phyloP scores from a whole-genome alignment of 2,329 filamentous ascomycete species.

The Cordyceps militaris region DNA sequence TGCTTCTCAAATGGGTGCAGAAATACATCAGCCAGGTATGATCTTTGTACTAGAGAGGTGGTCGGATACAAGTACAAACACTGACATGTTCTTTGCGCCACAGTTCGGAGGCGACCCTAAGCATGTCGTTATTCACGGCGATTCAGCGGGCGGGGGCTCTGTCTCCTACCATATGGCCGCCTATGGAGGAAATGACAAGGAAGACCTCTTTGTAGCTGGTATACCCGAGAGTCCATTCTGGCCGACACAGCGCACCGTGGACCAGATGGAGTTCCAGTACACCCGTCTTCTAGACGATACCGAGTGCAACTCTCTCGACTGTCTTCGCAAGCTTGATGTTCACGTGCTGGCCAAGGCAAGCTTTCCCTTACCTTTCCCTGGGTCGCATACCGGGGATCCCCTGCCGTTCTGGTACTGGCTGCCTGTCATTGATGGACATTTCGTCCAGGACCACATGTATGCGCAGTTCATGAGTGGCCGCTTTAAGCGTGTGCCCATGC shows the following conservation, averaged over 20 bases:
- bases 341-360: slow-evolving; percentile 35
- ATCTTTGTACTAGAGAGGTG: background rate
- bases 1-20: slow-evolving; percentile 54
- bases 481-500: slow-evolving; percentile 37
- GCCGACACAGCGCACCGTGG: slow-evolving; percentile 37
- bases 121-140: slow-evolving; percentile 54
- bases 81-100: background rate
- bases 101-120: slow-evolving; percentile 52
- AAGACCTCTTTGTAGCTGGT: slow-evolving; percentile 37
- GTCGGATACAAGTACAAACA: background rate
- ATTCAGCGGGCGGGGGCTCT: slow-evolving; percentile 54
- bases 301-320: slow-evolving; percentile 25
- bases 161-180: slow-evolving; percentile 47
- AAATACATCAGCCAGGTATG: slow-evolving; percentile 45
- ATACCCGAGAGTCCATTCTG: slow-evolving; percentile 44
- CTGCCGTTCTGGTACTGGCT: slow-evolving; percentile 43
- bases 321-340: slow-evolving; percentile 32
- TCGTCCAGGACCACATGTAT: slow-evolving; percentile 37
- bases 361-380: slow-evolving; percentile 19
- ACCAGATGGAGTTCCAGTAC: slow-evolving; percentile 41
- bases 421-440: slow-evolving; percentile 41
- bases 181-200: slow-evolving; percentile 37
- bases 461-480: slow-evolving; percentile 31
- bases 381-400: slow-evolving; percentile 32
- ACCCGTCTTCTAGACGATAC: slow-evolving; percentile 12